phyloP scores from a whole-genome alignment of 1,284 basidiomycete genomes.

The Wallemia mellicola region DNA sequence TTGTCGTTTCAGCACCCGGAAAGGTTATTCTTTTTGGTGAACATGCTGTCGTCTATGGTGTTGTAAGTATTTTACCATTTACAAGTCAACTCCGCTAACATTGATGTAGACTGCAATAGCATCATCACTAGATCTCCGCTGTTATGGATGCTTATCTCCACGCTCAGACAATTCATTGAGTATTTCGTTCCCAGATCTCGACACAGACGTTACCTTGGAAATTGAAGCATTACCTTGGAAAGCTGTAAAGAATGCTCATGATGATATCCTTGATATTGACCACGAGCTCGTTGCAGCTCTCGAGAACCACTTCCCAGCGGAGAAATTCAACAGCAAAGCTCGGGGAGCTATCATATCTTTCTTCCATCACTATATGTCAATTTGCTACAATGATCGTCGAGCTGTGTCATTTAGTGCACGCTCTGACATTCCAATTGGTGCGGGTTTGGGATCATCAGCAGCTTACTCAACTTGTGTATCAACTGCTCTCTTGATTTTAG shows the following conservation, averaged over 20 bases:
- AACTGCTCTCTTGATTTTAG: constrained; percentile 44
- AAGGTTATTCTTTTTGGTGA: constrained; percentile 98
- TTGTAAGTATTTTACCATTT: constrained; percentile 27
- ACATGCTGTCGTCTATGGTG: constrained; percentile 93
- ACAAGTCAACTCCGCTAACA: neutral
- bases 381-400: constrained; percentile 24
- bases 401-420: constrained; percentile 53
- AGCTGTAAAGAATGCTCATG: constrained; percentile 24
- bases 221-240: constrained; percentile 63
- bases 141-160: constrained; percentile 56
- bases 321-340: constrained; percentile 13
- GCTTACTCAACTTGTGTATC: constrained; percentile 72
- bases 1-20: constrained; percentile 71
- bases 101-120: constrained; percentile 55
- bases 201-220: constrained; percentile 53
- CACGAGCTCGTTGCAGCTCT: constrained; percentile 37
- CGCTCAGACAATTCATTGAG: constrained; percentile 43
- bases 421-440: constrained; percentile 89
- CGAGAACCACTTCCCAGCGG: constrained; percentile 11
- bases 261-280: constrained; percentile 37
- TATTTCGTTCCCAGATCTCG: constrained; percentile 52
- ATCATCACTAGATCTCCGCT: constrained; percentile 76
- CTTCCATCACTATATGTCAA: constrained; percentile 74
- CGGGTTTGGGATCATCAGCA: constrained; percentile 87
- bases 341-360: constrained; percentile 49